Conservation (phyloP, 768 basidiomycete genomes). For the Calocera cornea region DNA sequence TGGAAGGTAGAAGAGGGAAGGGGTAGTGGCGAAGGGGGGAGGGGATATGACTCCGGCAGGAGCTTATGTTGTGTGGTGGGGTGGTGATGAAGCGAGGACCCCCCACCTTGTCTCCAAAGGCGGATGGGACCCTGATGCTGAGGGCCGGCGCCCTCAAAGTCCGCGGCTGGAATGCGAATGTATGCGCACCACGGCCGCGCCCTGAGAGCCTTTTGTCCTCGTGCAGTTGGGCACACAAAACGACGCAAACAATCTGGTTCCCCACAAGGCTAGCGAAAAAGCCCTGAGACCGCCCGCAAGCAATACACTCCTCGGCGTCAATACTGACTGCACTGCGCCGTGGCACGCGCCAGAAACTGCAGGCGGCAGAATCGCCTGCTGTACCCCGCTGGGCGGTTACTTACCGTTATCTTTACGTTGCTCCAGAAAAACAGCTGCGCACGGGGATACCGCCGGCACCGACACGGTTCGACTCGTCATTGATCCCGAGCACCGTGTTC, state of each 20-base stretch:
- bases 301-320: no score
- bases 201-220: no score
- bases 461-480: not conserved
- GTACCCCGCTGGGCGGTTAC: no score
- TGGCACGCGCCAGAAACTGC: not conserved
- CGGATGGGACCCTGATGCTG: not conserved
- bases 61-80: not conserved
- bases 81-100: not conserved
- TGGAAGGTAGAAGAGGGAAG: no score
- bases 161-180: not conserved
- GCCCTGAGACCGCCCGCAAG: no score
- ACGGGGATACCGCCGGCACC: not conserved
- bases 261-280: no score
- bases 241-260: no score
- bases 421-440: not conserved
- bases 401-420: not conserved
- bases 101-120: not conserved
- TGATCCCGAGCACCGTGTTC: not conserved
- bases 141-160: not conserved
- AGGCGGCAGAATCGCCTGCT: no score
- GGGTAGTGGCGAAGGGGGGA: no score
- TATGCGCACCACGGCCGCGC: not conserved
- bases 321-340: no score
- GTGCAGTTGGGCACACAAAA: no score
- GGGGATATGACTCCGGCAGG: no score